Evolutionary conservation across 75 land plant genomes (phyloP).

Genomic region (Picea sitchensis): DNA sequence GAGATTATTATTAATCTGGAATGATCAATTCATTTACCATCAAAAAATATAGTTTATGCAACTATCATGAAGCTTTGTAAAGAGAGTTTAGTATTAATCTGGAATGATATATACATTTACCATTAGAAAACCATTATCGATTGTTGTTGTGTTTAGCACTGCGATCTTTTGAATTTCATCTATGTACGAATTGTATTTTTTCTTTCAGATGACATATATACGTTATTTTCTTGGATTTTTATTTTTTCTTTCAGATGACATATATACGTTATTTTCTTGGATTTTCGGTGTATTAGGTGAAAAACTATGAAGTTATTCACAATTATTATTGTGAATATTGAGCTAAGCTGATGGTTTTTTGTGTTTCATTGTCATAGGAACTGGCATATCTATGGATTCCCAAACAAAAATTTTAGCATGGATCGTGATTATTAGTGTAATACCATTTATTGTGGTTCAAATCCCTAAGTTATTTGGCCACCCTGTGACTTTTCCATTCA

Average conservation of each 20-base stretch:
- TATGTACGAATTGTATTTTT: no score
- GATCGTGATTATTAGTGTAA: constrained; percentile 62
- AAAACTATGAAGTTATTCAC: background rate
- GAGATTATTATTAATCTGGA: background rate
- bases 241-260: no score
- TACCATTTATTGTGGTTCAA: constrained; percentile 66
- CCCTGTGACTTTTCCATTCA: constrained; percentile 15
- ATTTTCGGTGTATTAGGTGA: background rate
- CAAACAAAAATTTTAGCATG: constrained; percentile 54
- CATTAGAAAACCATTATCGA: background rate
- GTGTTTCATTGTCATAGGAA: constrained; percentile 28
- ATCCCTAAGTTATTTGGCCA: constrained; percentile 32
- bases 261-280: no score
- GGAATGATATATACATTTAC: background rate
- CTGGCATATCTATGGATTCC: constrained; percentile 58
- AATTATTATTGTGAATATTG: background rate
- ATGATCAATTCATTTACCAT: no score
- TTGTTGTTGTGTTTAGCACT: background rate
- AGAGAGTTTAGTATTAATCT: background rate
- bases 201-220: no score
- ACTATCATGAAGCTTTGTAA: background rate
- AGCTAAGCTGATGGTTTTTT: background rate
- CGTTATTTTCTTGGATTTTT: no score
- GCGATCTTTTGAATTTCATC: background rate
- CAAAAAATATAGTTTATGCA: no score